These are phyloP conservation scores for Colletotrichum destructivum DNA, from an alignment of 2,329 filamentous ascomycete genomes.

Conservation along the genomic window DNA sequence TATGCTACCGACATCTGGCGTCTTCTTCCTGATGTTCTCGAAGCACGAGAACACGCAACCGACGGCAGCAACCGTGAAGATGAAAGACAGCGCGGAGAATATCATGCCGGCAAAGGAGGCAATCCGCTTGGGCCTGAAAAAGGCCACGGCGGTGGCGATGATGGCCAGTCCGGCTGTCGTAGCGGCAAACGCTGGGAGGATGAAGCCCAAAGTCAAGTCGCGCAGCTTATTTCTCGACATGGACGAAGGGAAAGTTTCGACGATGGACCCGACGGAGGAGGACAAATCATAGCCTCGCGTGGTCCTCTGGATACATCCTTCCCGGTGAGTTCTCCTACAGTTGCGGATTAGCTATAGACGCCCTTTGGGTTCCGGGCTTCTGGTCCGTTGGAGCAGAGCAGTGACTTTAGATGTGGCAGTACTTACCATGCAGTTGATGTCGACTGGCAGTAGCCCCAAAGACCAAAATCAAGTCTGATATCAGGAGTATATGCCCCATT, in stretches of 20 bases:
- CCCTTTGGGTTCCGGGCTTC: not conserved
- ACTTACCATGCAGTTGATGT: not conserved
- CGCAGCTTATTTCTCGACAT: not conserved
- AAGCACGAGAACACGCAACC: constrained; percentile 10
- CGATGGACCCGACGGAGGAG: not conserved
- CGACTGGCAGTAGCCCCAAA: not conserved
- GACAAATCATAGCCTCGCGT: not conserved
- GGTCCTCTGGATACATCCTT: not conserved
- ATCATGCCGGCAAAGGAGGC: not conserved
- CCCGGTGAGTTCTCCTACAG: not conserved
- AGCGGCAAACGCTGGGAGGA: not conserved
- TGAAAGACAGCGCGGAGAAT: not conserved
- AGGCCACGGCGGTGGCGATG: not conserved
- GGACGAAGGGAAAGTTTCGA: not conserved
- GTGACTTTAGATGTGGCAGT: too few species aligned
- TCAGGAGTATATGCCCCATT: not conserved
- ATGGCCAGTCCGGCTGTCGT: not conserved
- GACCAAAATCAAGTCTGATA: not conserved
- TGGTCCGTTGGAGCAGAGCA: too few species aligned
- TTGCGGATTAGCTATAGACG: too few species aligned
- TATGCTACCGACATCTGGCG: not conserved
- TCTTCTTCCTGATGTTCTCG: not conserved
- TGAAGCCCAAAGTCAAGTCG: not conserved
- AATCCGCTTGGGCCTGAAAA: not conserved
- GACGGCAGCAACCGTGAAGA: not conserved